A percentile compares a stretch with the other conserved stretches of the same genome.
Evolutionary conservation across 139 green algal genomes (phyloP).

Genomic region (Chlamydomonas incerta): DNA sequence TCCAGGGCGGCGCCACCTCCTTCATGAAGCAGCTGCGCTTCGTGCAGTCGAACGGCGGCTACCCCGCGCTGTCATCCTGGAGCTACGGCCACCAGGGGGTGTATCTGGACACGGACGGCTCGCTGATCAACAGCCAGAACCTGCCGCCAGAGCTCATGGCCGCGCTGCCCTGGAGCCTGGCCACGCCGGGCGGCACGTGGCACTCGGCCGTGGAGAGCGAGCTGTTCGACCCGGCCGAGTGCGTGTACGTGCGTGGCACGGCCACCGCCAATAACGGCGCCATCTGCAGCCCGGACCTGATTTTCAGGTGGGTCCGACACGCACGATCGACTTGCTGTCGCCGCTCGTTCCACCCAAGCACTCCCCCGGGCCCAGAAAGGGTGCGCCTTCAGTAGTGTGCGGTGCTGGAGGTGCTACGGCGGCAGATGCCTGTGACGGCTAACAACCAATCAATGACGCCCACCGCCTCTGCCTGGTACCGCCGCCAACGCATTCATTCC

Average conservation of each 20-base stretch:
- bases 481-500: too few relatives aligned
- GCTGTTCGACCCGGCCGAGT: slow-evolving; percentile 48
- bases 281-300: slow-evolving; percentile 47
- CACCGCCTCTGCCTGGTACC: too few relatives aligned
- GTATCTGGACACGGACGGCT: slow-evolving; percentile 53
- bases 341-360: too few relatives aligned
- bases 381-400: too few relatives aligned
- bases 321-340: too few relatives aligned
- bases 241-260: slow-evolving; percentile 32
- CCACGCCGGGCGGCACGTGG: slow-evolving; percentile 33
- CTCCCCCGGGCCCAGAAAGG: too few relatives aligned
- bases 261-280: slow-evolving; percentile 7
- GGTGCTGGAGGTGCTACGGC: too few relatives aligned
- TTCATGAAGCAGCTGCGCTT: slow-evolving; percentile 35
- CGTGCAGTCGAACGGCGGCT: background rate
- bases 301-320: slow-evolving; percentile 24
- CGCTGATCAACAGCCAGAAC: slow-evolving; percentile 19
- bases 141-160: background rate
- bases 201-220: slow-evolving; percentile 42
- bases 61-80: slow-evolving; percentile 25
- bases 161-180: background rate
- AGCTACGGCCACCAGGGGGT: slow-evolving; percentile 52
- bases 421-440: too few relatives aligned
- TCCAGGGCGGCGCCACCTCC: slow-evolving; percentile 56
- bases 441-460: too few relatives aligned